A percentile compares a stretch with the other conserved stretches of the same genome.
These are phyloP conservation scores for Helicostylum pulchrum DNA, from an alignment of 192 early-diverging fungal species.

Conservation along the genomic window DNA sequence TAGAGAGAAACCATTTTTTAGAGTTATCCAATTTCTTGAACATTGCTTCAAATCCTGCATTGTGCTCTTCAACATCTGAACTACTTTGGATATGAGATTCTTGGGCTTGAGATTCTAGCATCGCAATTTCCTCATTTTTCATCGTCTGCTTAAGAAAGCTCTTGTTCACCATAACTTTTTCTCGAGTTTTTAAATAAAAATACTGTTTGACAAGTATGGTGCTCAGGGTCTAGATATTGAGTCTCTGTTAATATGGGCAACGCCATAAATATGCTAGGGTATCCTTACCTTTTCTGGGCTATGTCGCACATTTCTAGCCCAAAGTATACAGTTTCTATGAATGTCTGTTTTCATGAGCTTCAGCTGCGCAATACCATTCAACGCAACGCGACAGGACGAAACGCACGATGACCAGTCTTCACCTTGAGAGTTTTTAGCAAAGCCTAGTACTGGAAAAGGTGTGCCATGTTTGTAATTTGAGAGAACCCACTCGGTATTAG, in stretches of 20 bases:
- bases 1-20: slow-evolving; percentile 1
- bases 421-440: neutral
- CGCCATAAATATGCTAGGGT: neutral
- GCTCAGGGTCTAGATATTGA: slow-evolving; percentile 3
- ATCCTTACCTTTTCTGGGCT: neutral
- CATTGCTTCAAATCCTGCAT: slow-evolving; percentile 6
- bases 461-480: neutral
- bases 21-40: slow-evolving; percentile 5
- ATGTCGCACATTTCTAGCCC: slow-evolving; percentile 1
- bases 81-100: neutral
- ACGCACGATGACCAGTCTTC: slow-evolving; percentile 3
- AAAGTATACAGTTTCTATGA: slow-evolving; percentile 3
- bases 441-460: neutral
- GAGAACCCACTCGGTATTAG: slow-evolving; percentile 1
- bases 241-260: slow-evolving; percentile 5
- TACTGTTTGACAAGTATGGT: slow-evolving; percentile 2
- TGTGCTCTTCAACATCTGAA: slow-evolving; percentile 1
- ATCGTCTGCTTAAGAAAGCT: slow-evolving; percentile 5
- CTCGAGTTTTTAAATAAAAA: slow-evolving; percentile 3
- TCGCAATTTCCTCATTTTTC: slow-evolving; percentile 4
- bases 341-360: neutral
- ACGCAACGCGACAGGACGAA: neutral
- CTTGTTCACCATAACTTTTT: slow-evolving; percentile 4
- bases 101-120: neutral
- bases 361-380: slow-evolving; percentile 7